Base-by-base conservation (phyloP, 2,329 filamentous ascomycete genomes). In the Pyricularia sp. region DNA sequence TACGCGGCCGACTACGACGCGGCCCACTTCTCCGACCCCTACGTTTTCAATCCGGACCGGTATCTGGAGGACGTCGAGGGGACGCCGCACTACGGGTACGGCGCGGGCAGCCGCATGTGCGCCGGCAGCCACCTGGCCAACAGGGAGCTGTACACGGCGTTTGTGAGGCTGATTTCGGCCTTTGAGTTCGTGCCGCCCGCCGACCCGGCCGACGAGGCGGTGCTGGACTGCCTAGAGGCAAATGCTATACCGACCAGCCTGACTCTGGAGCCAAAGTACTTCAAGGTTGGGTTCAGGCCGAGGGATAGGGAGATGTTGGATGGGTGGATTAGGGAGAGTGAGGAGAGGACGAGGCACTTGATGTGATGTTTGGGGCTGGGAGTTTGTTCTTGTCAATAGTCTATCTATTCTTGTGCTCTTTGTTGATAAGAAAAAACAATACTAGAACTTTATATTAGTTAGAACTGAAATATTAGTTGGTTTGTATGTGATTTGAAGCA, bases 1-100 rank as follows among this genome's bases (percentile, higher is more conserved):
- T 93, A 90, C 77, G 90, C 89, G 0, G 91, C 42, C 42, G 42
- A 50, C 42, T 92, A 92, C 77, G 91, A 93, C 74, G 82, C 84
- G 5, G 77, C 79, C 0, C 90, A 92, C 75, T 93, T 92, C 81
- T 85, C 87, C 71, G 76, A 86, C 31, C 86, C 91, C 0, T 71
- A 83, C 31, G 78, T 80, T 7, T 93, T 93, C 76, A 81, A 87
- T n/a, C 89, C 90, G 0, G 90, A 93, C 71, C 85, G 91, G 30
- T 93, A 90, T 74, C 79, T 93, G 12, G 77, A 66, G 23, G 42
- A 50, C 30, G 61, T 25, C 17, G 42, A 50, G 42, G 87, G 87
- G 9, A 88, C 86, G 1, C 85, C 84, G 0, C 88, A 90, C 73
- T 88, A 86, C 73, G 85, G 79, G 11, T 90, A 88, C 71, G 88